These are phyloP conservation scores for Aspergillus biplanus DNA, from an alignment of 495 filamentous ascomycete species.

Conservation along the genomic window DNA sequence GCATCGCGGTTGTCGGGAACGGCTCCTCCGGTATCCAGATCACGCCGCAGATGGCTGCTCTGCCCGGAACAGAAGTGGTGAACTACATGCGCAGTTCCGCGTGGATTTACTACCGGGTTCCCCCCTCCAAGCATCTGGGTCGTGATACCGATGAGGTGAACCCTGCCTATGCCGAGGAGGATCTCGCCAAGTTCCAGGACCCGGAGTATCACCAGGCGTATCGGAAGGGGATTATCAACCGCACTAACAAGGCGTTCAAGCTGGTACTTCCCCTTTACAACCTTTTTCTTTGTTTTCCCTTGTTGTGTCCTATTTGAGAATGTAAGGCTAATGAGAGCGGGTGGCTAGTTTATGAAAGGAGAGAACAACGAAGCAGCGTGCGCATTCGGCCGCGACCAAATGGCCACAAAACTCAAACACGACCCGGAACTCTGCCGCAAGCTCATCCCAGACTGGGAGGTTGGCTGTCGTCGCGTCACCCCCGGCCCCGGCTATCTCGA, in stretches of 20 bases:
- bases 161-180: constrained; percentile 13
- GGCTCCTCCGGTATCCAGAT: constrained; percentile 57
- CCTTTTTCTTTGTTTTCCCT: not conserved
- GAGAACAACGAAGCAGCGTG: constrained; percentile 26
- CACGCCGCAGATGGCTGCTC: constrained; percentile 51
- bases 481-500: constrained; percentile 50
- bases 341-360: constrained; percentile 36
- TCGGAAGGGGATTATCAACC: constrained; percentile 35
- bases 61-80: constrained; percentile 27
- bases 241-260: constrained; percentile 37
- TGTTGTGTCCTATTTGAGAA: too few relatives aligned
- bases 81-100: constrained; percentile 34
- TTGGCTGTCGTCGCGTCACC: constrained; percentile 53
- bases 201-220: constrained; percentile 28
- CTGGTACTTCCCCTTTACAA: constrained; percentile 23
- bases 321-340: not conserved
- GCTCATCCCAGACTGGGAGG: constrained; percentile 49
- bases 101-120: constrained; percentile 35
- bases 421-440: constrained; percentile 38
- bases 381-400: constrained; percentile 30
- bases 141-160: constrained; percentile 20
- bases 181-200: constrained; percentile 28
- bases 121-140: constrained; percentile 33
- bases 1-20: constrained; percentile 54
- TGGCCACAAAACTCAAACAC: constrained; percentile 41